A percentile compares a stretch with the other conserved stretches of the same genome.
phyloP scores from a whole-genome alignment of 2,329 filamentous ascomycete species.

The Fusarium setosum region DNA sequence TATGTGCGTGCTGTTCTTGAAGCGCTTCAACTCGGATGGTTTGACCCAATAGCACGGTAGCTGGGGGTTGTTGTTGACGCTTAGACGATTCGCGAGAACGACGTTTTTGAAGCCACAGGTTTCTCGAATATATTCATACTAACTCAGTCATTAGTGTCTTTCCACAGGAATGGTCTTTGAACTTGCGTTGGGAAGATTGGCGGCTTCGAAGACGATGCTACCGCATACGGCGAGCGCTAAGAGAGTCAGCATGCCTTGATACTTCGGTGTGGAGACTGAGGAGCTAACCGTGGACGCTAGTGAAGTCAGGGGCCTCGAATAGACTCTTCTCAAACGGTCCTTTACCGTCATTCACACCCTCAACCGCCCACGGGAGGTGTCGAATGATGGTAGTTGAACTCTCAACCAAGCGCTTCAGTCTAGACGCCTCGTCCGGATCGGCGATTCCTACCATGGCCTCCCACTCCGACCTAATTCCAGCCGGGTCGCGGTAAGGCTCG shows the following conservation, averaged over 20 bases:
- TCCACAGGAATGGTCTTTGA: background rate
- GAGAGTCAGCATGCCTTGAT: background rate
- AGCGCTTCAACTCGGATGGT: conserved; percentile 68
- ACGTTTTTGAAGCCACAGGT: conserved; percentile 74
- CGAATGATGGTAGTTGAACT: conserved; percentile 74
- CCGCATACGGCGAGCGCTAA: conserved; percentile 56
- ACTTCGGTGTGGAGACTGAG: background rate
- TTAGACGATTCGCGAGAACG: conserved; percentile 68
- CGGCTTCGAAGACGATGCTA: conserved; percentile 55
- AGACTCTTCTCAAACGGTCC: conserved; percentile 77
- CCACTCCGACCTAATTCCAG: conserved; percentile 68
- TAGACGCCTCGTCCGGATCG: conserved; percentile 71
- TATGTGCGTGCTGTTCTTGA: conserved; percentile 70
- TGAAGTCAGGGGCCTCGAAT: conserved; percentile 80
- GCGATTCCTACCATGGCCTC: conserved; percentile 71
- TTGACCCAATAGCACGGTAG: conserved; percentile 66
- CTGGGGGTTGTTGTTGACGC: conserved; percentile 58
- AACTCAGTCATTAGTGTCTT: background rate
- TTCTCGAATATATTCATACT: conserved; percentile 69
- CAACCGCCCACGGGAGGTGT: conserved; percentile 72
- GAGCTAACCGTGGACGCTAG: conserved; percentile 71
- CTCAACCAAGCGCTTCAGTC: conserved; percentile 71
- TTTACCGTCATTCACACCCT: conserved; percentile 48
- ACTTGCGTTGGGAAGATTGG: conserved; percentile 58
- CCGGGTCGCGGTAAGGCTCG: conserved; percentile 72